Base-by-base conservation (phyloP, 176 grass and related monocot genomes). In the Triticum timopheevii region DNA sequence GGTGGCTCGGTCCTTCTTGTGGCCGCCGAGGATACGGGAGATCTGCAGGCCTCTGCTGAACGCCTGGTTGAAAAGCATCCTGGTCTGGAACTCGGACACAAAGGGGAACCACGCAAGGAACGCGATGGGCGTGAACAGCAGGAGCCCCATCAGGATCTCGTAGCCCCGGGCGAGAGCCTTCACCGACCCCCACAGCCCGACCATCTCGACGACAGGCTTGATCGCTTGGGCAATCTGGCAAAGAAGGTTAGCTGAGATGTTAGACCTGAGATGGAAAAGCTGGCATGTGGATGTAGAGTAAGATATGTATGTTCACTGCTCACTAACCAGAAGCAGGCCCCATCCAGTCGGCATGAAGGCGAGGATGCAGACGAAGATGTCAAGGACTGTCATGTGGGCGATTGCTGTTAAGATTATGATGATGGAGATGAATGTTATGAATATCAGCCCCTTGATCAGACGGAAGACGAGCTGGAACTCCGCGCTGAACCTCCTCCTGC, bases 21-120 rank as follows among this genome's bases (percentile, higher is more conserved):
- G 94, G 1, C 97, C 97, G 8, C 94, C 97, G 0, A 99, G 94
- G 83, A 99, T 99, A 73, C 92, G 94, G 64, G 94, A 99, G 80
- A 99, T 99, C 78, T 99, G 97, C 82, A 99, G 66, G 35, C 96
- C 96, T 94, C 96, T 90, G 82, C 96, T 98, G 79, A 98, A 98
- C 1, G 93, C 93, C 76, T 98, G 97, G 88, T 99, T 96, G 85
- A 99, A 99, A 7, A 99, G 90, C 94, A 99, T 99, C 71, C 97
- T 83, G 8, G 97, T 99, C 78, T 99, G 97, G 83, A 99, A 99
- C 79, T 99, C 97, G 0, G 97, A 99, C 47, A 99, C 94, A 4
- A 99, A 98, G 0, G 97, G 97, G 56, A 98, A 94, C 97, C 97
- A 98, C 2, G 97, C 97, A 13, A 98, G 90, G 67, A 96, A 96